Conservation (phyloP, 1,284 basidiomycete genomes). For the Ceratobasidium sp. region DNA sequence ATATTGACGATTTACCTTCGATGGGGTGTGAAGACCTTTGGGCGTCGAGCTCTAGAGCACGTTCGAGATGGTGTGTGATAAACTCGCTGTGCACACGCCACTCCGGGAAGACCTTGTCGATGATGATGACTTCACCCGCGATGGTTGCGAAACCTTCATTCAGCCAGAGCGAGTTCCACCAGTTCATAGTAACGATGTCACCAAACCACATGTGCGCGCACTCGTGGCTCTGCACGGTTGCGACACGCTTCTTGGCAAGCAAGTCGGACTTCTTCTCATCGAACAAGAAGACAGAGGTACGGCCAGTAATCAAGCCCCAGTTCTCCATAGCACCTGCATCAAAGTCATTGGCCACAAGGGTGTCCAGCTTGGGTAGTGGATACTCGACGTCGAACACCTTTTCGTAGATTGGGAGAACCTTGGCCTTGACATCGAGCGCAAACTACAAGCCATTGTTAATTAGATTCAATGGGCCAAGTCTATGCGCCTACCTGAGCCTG, state of each 20-base stretch:
- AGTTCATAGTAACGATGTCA: constrained; percentile 56
- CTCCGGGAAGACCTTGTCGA: constrained; percentile 78
- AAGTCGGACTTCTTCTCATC: constrained; percentile 81
- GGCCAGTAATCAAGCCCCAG: constrained; percentile 92
- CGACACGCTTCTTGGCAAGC: constrained; percentile 79
- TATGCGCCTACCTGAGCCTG: constrained; percentile 59
- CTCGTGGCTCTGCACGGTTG: constrained; percentile 74
- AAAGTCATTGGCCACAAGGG: constrained; percentile 76
- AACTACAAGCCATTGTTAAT: constrained; percentile 56
- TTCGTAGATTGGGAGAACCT: constrained; percentile 91
- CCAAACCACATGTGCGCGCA: constrained; percentile 78
- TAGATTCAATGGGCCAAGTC: neutral
- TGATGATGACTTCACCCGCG: constrained; percentile 83
- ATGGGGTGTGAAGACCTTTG: constrained; percentile 94
- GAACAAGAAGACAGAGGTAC: constrained; percentile 82
- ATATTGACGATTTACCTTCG: constrained; percentile 56
- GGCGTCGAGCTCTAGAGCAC: constrained; percentile 67
- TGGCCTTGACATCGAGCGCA: constrained; percentile 87
- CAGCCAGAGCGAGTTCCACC: constrained; percentile 52
- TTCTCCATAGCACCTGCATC: constrained; percentile 97
- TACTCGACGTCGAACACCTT: constrained; percentile 89
- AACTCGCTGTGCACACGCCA: constrained; percentile 70
- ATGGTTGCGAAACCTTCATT: constrained; percentile 80
- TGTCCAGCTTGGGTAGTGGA: constrained; percentile 92
- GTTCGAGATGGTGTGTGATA: constrained; percentile 65